phyloP scores from a whole-genome alignment of 2,329 filamentous ascomycete genomes.

The Teratosphaeria gauchensis region DNA sequence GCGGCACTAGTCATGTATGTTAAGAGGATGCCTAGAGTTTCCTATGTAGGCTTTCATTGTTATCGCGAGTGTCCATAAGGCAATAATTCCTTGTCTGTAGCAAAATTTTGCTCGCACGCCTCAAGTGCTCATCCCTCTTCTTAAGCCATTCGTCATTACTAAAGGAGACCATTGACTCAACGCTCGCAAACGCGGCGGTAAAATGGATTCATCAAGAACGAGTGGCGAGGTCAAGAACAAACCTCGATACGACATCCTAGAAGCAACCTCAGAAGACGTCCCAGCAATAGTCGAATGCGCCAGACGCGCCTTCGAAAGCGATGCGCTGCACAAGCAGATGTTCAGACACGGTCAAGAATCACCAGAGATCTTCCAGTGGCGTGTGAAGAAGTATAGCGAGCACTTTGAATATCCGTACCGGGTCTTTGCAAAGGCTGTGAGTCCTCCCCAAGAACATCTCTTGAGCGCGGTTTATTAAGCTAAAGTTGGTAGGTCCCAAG shows the following conservation, averaged over 20 bases:
- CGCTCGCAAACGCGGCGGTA: too few relatives aligned
- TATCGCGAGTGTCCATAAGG: too few relatives aligned
- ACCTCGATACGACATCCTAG: neutral
- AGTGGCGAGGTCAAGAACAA: neutral
- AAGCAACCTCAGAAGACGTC: slow-evolving; percentile 1
- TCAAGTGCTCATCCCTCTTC: too few relatives aligned
- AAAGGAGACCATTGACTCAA: too few relatives aligned
- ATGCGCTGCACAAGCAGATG: neutral
- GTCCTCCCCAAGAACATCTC: too few relatives aligned
- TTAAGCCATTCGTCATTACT: too few relatives aligned
- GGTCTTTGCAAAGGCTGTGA: neutral
- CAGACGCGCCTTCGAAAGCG: neutral
- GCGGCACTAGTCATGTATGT: neutral
- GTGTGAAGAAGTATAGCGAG: neutral
- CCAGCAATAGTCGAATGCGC: neutral
- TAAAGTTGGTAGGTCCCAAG: neutral
- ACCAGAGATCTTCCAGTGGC: slow-evolving; percentile 1
- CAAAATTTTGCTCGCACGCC: too few relatives aligned
- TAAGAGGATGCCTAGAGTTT: neutral
- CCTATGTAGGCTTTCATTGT: too few relatives aligned
- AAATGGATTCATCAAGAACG: too few relatives aligned
- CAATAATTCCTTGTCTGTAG: too few relatives aligned
- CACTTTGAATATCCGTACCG: neutral
- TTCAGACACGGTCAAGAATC: neutral
- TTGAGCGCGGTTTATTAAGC: neutral